A percentile compares a stretch with the other conserved stretches of the same genome.
These are phyloP conservation scores for Spinacia oleracea DNA, from an alignment of 179 eudicot genomes.

Conservation along the genomic window DNA sequence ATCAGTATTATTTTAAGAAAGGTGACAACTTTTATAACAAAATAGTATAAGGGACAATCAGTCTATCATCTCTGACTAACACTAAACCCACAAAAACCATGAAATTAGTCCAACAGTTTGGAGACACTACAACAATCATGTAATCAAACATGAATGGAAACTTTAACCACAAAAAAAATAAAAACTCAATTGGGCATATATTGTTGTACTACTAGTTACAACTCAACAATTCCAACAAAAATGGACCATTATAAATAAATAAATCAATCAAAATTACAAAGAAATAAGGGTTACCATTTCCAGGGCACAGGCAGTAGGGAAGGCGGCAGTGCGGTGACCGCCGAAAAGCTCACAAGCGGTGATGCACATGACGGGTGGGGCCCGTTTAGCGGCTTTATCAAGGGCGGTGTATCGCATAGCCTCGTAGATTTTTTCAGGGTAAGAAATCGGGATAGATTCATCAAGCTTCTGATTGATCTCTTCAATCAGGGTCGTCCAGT, in stretches of 20 bases:
- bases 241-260: too few relatives aligned
- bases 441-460: constrained; percentile 66
- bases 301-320: constrained; percentile 92
- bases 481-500: constrained; percentile 63
- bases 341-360: constrained; percentile 91
- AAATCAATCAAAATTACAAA: background rate
- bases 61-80: too few relatives aligned
- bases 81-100: background rate
- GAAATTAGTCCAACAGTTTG: background rate
- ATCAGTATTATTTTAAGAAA: too few relatives aligned
- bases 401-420: constrained; percentile 88
- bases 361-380: constrained; percentile 91
- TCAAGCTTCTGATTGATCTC: constrained; percentile 77
- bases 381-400: constrained; percentile 71
- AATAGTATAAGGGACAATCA: too few relatives aligned
- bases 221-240: background rate
- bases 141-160: too few relatives aligned
- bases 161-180: background rate
- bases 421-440: constrained; percentile 72
- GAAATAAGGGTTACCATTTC: constrained; percentile 60
- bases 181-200: too few relatives aligned
- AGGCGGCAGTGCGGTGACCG: constrained; percentile 71
- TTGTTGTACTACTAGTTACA: too few relatives aligned
- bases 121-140: too few relatives aligned
- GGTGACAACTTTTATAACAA: too few relatives aligned